Conservation (phyloP, 2,329 filamentous ascomycete species). For the Arthroderma sp. region DNA sequence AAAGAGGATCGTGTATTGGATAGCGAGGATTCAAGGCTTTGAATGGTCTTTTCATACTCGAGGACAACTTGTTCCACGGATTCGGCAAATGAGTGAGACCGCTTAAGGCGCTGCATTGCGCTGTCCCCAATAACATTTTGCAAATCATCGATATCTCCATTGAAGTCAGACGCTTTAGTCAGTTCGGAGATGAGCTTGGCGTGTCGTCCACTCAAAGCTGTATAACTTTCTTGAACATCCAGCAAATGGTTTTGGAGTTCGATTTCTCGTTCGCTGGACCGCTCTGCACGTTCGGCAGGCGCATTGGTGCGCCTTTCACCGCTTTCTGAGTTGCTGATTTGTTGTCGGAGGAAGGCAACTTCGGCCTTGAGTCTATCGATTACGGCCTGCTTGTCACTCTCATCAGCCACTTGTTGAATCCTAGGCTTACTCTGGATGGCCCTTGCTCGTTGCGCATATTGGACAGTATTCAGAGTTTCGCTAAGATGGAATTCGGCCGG, state of each 20-base stretch:
- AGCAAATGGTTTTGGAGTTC: slow-evolving; percentile 90
- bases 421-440: slow-evolving; percentile 96
- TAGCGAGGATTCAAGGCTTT: slow-evolving; percentile 79
- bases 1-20: slow-evolving; percentile 76
- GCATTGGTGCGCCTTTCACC: slow-evolving; percentile 42
- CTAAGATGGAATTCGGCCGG: slow-evolving; percentile 94
- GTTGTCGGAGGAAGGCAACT: slow-evolving; percentile 82
- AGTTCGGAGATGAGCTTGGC: slow-evolving; percentile 92
- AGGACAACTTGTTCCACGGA: slow-evolving; percentile 92
- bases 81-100: slow-evolving; percentile 90
- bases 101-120: slow-evolving; percentile 75
- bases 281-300: slow-evolving; percentile 59
- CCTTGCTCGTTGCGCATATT: slow-evolving; percentile 90
- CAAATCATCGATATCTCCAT: slow-evolving; percentile 28
- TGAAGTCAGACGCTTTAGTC: slow-evolving; percentile 64
- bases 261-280: slow-evolving; percentile 69
- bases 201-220: slow-evolving; percentile 76
- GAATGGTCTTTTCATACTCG: slow-evolving; percentile 98
- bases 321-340: slow-evolving; percentile 73
- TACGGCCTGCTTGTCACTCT: slow-evolving; percentile 82
- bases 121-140: slow-evolving; percentile 55
- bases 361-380: slow-evolving; percentile 92
- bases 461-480: slow-evolving; percentile 92
- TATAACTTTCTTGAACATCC: slow-evolving; percentile 91
- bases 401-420: slow-evolving; percentile 79